Base-by-base conservation (phyloP, 2,329 filamentous ascomycete genomes). In the Ophiostoma perfectum region DNA sequence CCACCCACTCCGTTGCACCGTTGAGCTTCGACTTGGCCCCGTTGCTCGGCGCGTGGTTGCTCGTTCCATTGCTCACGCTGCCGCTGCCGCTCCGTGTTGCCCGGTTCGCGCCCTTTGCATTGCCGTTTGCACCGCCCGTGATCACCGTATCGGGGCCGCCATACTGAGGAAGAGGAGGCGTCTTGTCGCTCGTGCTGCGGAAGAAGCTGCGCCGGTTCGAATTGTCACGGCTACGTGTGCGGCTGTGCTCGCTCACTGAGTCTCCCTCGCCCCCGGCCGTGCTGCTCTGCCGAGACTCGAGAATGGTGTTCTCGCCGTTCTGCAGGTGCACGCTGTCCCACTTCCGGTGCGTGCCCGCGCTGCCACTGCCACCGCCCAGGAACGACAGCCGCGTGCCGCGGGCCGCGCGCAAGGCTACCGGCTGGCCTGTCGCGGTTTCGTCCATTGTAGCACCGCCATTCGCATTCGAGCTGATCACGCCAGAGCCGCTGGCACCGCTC, bases 351-450 rank as follows among this genome's bases (percentile, higher is more conserved):
- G 70, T 70, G 39, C 74, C 70, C 38, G 74, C 66, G 58, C 70
- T 70, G 44, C 74, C 70, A 27, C 75, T 67, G 60, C 81, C 81
- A 11, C 83, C 82, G 1, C 83, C 82, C 2, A 87, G 77, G 75
- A 88, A 86, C 74, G 84, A 87, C 12, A 87, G 78, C 3, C 85
- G 80, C 2, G 84, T 80, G 16, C 83, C 83, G 18, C 82, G 83
- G 7, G 80, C 76, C 63, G 79, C 81, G n/a, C 80, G 80, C 49
- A 83, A 74, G 2, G 81, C 80, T n/a, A 86, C 80, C 0, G 83
- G 82, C 66, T 81, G 82, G 2, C 81, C 80, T 1, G 82, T 76
- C 0, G 83, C 79, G 2, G 82, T 80, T 69, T 86, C 84, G 63
- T 86, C 83, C 6, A 69, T 58, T 45, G 65, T 36, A 1, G 14